These are phyloP conservation scores for Acanthamoeba castellanii DNA, from an alignment of 208 protist genomes.

Conservation along the genomic window DNA sequence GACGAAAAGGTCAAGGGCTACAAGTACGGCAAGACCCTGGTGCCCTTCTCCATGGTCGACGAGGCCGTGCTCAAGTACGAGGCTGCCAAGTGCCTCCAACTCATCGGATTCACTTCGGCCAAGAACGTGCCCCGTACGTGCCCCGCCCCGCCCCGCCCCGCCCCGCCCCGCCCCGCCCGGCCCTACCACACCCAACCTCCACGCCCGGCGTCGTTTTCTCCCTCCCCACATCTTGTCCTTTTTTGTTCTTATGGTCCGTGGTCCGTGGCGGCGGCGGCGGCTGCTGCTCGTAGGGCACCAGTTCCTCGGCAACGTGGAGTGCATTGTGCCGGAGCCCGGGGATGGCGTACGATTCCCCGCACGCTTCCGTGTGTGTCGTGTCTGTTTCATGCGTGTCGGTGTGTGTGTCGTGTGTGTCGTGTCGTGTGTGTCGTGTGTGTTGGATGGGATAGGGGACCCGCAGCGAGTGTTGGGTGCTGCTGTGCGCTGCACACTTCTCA, in stretches of 20 bases:
- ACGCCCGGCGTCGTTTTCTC: no score
- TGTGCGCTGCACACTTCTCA: no score
- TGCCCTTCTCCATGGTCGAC: conserved; percentile 92
- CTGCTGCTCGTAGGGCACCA: conserved; percentile 84
- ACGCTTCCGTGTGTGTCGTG: conserved; percentile 75
- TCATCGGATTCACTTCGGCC: conserved; percentile 90
- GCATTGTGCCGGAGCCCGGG: conserved; percentile 88
- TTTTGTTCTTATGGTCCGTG: no score
- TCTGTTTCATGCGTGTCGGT: not conserved
- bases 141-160: not conserved
- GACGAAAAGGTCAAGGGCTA: conserved; percentile 87
- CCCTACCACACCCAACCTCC: no score
- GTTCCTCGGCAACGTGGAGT: conserved; percentile 89
- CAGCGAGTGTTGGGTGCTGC: no score
- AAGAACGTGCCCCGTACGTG: conserved; percentile 84
- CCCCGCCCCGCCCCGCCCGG: not conserved
- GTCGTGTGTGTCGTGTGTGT: no score
- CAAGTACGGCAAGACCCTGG: conserved; percentile 91
- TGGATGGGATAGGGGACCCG: no score
- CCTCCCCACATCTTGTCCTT: no score
- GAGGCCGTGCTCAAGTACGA: conserved; percentile 87
- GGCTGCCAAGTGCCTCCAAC: conserved; percentile 86
- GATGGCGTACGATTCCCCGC: conserved; percentile 81
- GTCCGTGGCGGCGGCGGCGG: no score
- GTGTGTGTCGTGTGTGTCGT: no score